phyloP scores from a whole-genome alignment of 179 eudicot genomes.

The Spinacia oleracea region DNA sequence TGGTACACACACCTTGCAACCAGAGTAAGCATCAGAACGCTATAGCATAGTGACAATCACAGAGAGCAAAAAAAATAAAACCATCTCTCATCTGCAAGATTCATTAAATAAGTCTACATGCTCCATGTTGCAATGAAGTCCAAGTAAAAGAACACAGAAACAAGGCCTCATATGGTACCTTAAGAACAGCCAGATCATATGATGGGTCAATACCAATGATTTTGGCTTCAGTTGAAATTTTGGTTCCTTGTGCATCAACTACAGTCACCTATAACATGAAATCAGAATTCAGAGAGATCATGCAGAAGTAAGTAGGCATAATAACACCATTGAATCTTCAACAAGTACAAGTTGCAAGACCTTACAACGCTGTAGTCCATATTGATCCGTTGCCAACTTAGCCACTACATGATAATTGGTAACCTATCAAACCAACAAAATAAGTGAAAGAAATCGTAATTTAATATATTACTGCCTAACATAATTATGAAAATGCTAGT shows the following conservation, averaged over 20 bases:
- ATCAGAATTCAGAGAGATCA: not conserved
- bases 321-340: not conserved
- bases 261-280: slow-evolving; percentile 51
- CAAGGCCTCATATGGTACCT: slow-evolving; percentile 46
- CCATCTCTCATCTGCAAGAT: not conserved
- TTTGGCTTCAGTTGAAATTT: slow-evolving; percentile 56
- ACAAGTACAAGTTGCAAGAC: slow-evolving; percentile 41
- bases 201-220: slow-evolving; percentile 78
- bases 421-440: slow-evolving; percentile 50
- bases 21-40: not conserved
- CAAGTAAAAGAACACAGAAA: not conserved
- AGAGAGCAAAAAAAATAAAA: not conserved
- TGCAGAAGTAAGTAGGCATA: not conserved
- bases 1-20: not conserved
- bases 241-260: slow-evolving; percentile 61
- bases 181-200: slow-evolving; percentile 87
- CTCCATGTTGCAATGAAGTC: not conserved
- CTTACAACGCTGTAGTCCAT: slow-evolving; percentile 85
- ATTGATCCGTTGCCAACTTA: slow-evolving; percentile 67
- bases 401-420: slow-evolving; percentile 90
- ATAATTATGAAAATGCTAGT: not conserved
- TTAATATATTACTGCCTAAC: not conserved
- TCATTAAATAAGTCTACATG: not conserved
- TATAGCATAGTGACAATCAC: not conserved
- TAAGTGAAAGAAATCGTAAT: not conserved